These are phyloP conservation scores for Eucalyptus fibrosa DNA, from an alignment of 345 rosid species.

Conservation along the genomic window DNA sequence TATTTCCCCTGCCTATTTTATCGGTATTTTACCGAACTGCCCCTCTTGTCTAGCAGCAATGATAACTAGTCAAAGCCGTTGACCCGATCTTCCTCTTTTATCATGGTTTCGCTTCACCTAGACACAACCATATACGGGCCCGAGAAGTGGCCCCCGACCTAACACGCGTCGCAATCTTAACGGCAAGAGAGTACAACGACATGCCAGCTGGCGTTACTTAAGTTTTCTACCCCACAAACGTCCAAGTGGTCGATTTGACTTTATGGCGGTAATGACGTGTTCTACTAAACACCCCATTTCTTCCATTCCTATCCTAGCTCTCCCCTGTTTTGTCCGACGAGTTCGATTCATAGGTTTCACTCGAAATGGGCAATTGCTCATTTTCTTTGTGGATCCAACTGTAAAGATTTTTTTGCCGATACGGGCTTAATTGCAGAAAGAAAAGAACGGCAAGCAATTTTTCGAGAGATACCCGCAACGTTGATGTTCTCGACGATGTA, in stretches of 20 bases:
- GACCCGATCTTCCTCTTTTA: not conserved
- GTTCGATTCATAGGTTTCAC: not conserved
- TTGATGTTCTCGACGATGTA: slow-evolving; percentile 99
- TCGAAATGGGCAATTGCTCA: not conserved
- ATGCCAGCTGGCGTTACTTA: not conserved
- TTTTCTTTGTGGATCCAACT: not conserved
- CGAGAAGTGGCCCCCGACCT: no score
- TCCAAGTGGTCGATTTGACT: not conserved
- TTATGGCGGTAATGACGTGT: not conserved
- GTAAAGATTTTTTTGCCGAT: not conserved
- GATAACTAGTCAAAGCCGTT: not conserved
- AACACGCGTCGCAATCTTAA: not conserved
- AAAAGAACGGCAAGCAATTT: not conserved
- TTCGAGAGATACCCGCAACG: slow-evolving; percentile 55
- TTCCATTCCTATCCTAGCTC: not conserved
- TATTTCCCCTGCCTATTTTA: not conserved
- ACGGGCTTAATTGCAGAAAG: not conserved
- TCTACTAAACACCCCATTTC: not conserved
- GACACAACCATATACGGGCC: not conserved
- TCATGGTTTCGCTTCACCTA: not conserved
- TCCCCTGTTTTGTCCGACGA: not conserved
- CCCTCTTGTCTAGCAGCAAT: not conserved
- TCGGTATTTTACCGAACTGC: not conserved
- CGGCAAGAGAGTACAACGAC: rapidly evolving
- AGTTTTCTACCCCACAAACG: not conserved